Conservation (phyloP, 2,329 filamentous ascomycete genomes). For the Coniella vitis region DNA sequence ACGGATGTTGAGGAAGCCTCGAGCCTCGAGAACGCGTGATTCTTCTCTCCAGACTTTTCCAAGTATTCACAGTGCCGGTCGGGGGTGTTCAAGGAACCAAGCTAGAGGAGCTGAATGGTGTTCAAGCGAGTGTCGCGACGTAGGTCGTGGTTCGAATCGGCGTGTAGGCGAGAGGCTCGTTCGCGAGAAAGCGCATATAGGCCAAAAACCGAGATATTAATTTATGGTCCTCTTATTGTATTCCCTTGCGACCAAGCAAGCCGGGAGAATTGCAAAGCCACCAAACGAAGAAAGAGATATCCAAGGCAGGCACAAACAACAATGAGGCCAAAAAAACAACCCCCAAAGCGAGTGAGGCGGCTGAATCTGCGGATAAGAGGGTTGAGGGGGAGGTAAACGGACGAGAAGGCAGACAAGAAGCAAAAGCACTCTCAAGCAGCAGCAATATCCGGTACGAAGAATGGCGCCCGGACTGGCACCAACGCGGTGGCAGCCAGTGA, state of each 20-base stretch:
- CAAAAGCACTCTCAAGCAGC: not conserved
- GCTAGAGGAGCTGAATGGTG: not conserved
- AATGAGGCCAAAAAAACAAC: constrained; percentile 33
- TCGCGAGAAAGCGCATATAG: too few relatives aligned
- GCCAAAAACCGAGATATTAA: too few relatives aligned
- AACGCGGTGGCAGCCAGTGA: too few relatives aligned
- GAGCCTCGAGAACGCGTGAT: not conserved
- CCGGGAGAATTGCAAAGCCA: not conserved
- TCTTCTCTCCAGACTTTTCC: not conserved
- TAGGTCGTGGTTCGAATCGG: not conserved
- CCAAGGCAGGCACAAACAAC: constrained; percentile 19
- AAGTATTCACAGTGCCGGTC: too few relatives aligned
- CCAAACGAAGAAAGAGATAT: constrained; percentile 16
- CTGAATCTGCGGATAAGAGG: constrained; percentile 8
- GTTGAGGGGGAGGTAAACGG: constrained; percentile 1
- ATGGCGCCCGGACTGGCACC: not conserved
- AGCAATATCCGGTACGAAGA: not conserved
- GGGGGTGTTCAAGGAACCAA: too few relatives aligned
- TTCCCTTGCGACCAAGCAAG: constrained; percentile 4
- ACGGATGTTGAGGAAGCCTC: constrained; percentile 20
- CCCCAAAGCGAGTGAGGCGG: constrained; percentile 56
- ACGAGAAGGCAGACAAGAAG: not conserved
- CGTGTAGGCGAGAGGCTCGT: not conserved
- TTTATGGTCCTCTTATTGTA: not conserved
- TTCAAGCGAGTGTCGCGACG: not conserved